Evolutionary conservation across 352 stramenopile species (phyloP).

Genomic region (Pythium guiyangense): DNA sequence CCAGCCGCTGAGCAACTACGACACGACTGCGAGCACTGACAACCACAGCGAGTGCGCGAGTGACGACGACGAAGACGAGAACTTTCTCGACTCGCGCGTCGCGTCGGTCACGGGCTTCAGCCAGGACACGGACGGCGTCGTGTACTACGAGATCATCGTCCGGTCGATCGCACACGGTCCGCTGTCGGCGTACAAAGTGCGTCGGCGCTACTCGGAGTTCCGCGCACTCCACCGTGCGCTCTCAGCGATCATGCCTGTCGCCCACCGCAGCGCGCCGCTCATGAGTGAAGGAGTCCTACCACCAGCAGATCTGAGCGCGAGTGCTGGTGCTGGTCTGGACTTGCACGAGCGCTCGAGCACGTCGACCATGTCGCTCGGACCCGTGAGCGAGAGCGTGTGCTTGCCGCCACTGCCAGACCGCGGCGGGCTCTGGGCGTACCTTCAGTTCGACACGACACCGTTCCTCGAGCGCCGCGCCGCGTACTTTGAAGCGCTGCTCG

Average conservation of each 20-base stretch:
- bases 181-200: constrained; percentile 77
- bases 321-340: too few relatives aligned
- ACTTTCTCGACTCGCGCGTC: constrained; percentile 68
- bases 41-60: neutral
- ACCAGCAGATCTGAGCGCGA: too few relatives aligned
- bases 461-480: constrained; percentile 56
- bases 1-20: constrained; percentile 12
- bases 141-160: constrained; percentile 81
- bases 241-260: constrained; percentile 46
- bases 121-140: constrained; percentile 61
- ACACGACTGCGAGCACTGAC: neutral
- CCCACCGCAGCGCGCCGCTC: neutral
- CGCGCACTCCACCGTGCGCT: constrained; percentile 45
- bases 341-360: neutral
- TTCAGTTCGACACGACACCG: constrained; percentile 57
- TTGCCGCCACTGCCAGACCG: constrained; percentile 62
- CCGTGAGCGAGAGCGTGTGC: neutral
- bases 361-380: neutral
- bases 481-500: constrained; percentile 67
- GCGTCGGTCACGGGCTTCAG: constrained; percentile 72
- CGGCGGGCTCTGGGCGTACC: constrained; percentile 68
- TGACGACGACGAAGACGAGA: constrained; percentile 40
- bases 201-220: constrained; percentile 75
- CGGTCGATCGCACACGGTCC: constrained; percentile 51
- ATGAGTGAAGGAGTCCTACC: neutral